Conservation (phyloP, 129 eudicot species). For the Saposhnikovia divaricata region DNA sequence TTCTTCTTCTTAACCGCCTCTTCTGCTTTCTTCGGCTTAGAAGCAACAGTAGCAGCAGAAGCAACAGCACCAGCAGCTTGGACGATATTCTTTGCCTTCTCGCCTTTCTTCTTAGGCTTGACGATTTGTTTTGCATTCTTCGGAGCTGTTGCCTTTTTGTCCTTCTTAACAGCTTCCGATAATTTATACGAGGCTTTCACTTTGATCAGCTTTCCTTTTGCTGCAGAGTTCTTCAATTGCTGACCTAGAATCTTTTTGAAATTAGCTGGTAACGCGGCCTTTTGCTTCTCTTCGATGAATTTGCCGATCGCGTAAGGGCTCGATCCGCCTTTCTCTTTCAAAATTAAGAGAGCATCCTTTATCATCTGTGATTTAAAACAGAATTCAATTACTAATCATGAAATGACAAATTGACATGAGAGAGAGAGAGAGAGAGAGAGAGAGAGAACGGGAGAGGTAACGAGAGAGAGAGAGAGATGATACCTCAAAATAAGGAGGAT, state of each 20-base stretch:
- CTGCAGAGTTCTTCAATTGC: constrained; percentile 63
- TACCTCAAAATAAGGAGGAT: constrained; percentile 84
- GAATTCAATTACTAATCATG: background rate
- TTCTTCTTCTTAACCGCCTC: constrained; percentile 14
- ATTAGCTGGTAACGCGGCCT: constrained; percentile 49
- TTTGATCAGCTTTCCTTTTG: constrained; percentile 56
- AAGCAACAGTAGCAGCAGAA: no score
- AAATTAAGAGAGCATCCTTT: constrained; percentile 54
- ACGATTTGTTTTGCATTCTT: background rate
- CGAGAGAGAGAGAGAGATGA: no score
- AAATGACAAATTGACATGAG: background rate
- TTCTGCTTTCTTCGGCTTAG: no score
- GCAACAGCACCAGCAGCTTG: no score
- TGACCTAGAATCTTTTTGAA: constrained; percentile 52
- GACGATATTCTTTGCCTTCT: no score
- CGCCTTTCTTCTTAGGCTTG: constrained; percentile 4
- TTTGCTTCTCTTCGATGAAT: constrained; percentile 68
- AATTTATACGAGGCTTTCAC: constrained; percentile 72
- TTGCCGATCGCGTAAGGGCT: constrained; percentile 73
- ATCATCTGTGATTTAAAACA: constrained; percentile 46
- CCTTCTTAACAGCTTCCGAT: constrained; percentile 27
- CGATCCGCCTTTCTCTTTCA: constrained; percentile 62
- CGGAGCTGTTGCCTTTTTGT: background rate
- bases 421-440: background rate
- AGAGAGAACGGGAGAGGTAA: no score